Percentiles rank a stretch among this genome's conserved stretches.
These are phyloP conservation scores for Houttuynia cordata DNA, from an alignment of 164 flowering plant genomes.

Conservation along the genomic window DNA sequence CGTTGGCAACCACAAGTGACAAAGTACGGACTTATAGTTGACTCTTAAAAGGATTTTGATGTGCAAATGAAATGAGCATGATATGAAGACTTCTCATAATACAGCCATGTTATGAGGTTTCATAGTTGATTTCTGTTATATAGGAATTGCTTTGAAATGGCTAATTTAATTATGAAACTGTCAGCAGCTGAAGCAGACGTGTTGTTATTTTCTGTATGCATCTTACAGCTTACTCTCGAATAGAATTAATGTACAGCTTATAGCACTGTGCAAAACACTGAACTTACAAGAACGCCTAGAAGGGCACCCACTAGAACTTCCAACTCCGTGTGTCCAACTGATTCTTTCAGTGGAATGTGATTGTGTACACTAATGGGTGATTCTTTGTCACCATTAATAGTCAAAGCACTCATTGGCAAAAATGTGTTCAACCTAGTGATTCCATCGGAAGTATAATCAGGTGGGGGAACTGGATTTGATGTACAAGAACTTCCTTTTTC, in stretches of 20 bases:
- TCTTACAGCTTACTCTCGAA: no score
- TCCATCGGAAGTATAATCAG: slow-evolving; percentile 4
- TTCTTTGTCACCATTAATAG: slow-evolving; percentile 7
- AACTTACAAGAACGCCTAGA: slow-evolving; percentile 53
- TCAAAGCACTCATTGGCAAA: background rate
- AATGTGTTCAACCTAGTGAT: background rate
- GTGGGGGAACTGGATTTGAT: slow-evolving; percentile 9
- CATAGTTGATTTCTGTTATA: no score
- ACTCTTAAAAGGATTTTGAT: no score
- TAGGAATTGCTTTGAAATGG: no score
- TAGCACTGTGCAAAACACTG: slow-evolving; percentile 26
- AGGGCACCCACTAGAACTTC: slow-evolving; percentile 77
- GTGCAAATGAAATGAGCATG: no score
- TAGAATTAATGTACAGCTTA: slow-evolving; percentile 1
- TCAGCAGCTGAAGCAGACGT: no score
- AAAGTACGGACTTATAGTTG: no score
- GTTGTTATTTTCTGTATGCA: no score
- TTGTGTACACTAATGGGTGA: background rate
- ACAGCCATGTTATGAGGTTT: no score
- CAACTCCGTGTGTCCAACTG: slow-evolving; percentile 67
- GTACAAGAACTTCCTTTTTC: slow-evolving; percentile 13
- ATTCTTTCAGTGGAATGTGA: slow-evolving; percentile 28
- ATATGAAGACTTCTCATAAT: no score
- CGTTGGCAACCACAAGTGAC: no score
- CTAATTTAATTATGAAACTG: no score